Percentiles rank a stretch among this genome's conserved stretches.
These are phyloP conservation scores for Aspergillus flavus DNA, from an alignment of 2,329 filamentous ascomycete species.

Conservation along the genomic window DNA sequence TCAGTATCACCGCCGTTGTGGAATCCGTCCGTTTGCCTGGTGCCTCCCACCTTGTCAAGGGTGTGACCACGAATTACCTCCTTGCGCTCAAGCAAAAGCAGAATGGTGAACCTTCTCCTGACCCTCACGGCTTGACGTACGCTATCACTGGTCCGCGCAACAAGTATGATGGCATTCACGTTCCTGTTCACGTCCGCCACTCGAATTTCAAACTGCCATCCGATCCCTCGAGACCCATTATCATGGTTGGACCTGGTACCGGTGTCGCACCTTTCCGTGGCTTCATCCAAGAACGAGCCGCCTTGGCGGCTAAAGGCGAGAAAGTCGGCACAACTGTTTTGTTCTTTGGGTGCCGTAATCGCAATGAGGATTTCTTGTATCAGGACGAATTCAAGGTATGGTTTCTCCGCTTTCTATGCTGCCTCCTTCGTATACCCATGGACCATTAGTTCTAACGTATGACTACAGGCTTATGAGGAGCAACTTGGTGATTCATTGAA, in stretches of 20 bases:
- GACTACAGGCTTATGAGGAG: constrained; percentile 73
- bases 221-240: constrained; percentile 88
- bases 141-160: constrained; percentile 86
- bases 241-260: constrained; percentile 95
- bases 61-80: constrained; percentile 96
- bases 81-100: constrained; percentile 96
- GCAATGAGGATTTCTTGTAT: constrained; percentile 90
- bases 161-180: constrained; percentile 94
- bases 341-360: constrained; percentile 93
- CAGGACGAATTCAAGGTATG: constrained; percentile 88
- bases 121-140: constrained; percentile 83
- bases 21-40: constrained; percentile 79
- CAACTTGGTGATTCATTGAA: constrained; percentile 86
- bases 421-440: neutral
- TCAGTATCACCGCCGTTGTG: constrained; percentile 93
- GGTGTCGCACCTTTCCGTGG: constrained; percentile 95
- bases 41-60: constrained; percentile 78
- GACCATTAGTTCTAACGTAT: constrained; percentile 24
- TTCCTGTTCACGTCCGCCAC: constrained; percentile 93
- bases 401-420: constrained; percentile 16
- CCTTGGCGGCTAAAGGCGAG: constrained; percentile 76
- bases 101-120: constrained; percentile 78
- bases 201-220: constrained; percentile 99
- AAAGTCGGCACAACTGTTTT: constrained; percentile 84
- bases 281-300: constrained; percentile 91